A percentile compares a stretch with the other conserved stretches of the same genome.
These are phyloP conservation scores for Melanogaster broomeanus DNA, from an alignment of 768 basidiomycete species.

Conservation along the genomic window DNA sequence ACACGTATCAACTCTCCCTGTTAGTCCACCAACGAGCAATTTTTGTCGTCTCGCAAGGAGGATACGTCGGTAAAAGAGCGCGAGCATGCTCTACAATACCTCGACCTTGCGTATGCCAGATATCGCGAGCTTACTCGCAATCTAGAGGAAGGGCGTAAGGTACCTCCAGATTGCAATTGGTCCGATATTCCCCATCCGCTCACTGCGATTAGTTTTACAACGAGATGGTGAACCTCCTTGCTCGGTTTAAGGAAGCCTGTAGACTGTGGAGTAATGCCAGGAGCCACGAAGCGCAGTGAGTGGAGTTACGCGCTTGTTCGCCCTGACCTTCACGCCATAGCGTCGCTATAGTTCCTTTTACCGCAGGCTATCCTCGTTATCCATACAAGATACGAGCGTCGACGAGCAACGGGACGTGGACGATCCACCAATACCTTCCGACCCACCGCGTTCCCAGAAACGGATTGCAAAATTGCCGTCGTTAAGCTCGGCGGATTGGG, in stretches of 20 bases:
- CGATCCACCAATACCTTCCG: neutral
- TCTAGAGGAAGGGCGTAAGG: slow-evolving; percentile 87
- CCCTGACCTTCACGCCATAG: neutral
- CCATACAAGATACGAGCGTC: slow-evolving; percentile 30
- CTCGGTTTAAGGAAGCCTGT: slow-evolving; percentile 75
- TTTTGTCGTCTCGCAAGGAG: slow-evolving; percentile 75
- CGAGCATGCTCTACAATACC: slow-evolving; percentile 76
- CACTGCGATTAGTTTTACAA: slow-evolving; percentile 77
- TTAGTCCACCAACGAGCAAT: slow-evolving; percentile 69
- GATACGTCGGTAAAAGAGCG: slow-evolving; percentile 79
- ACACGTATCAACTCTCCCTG: slow-evolving; percentile 10
- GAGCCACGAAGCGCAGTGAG: slow-evolving; percentile 76
- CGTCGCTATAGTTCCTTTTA: slow-evolving; percentile 18
- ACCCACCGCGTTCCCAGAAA: slow-evolving; percentile 19
- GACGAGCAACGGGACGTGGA: slow-evolving; percentile 3
- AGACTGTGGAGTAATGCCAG: slow-evolving; percentile 72
- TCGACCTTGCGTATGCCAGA: slow-evolving; percentile 85
- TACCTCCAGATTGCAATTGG: slow-evolving; percentile 22
- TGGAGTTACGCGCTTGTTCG: neutral
- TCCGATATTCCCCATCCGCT: neutral
- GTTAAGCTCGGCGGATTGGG: slow-evolving; percentile 54
- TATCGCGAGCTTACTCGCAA: slow-evolving; percentile 85
- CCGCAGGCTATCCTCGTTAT: slow-evolving; percentile 25
- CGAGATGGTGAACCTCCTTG: slow-evolving; percentile 71
- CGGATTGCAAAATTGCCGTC: slow-evolving; percentile 45